Percentiles rank a stretch among this genome's conserved stretches.
Evolutionary conservation across 768 basidiomycete genomes (phyloP).

Genomic region (Tephrocybe sp.): DNA sequence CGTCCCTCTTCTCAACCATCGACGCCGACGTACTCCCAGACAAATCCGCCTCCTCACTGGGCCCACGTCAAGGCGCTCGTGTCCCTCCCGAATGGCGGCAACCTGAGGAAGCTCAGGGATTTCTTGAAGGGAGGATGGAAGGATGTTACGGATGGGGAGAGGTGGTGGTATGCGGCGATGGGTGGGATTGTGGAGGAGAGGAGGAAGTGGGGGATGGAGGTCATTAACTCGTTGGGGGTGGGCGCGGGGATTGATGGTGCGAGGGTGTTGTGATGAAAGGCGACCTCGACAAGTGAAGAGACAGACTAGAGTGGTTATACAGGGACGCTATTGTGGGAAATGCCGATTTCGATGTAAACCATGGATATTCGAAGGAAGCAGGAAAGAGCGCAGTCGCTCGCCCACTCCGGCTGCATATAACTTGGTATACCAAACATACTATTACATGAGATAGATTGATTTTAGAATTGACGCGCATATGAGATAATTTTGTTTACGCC

Average conservation of each 20-base stretch:
- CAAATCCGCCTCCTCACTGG: conserved; percentile 53
- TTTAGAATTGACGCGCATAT: no score
- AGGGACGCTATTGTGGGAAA: no score
- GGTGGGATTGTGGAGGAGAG: conserved; percentile 44
- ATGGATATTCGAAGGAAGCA: no score
- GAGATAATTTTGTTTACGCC: no score
- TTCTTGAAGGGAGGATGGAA: conserved; percentile 67
- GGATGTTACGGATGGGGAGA: conserved; percentile 51
- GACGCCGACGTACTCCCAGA: conserved; percentile 41
- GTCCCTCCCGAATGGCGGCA: conserved; percentile 34
- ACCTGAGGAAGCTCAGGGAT: conserved; percentile 37
- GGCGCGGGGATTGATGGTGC: conserved; percentile 36
- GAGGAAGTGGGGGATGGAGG: conserved; percentile 32
- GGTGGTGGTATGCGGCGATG: conserved; percentile 72
- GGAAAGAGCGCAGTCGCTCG: no score
- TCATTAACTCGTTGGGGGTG: conserved; percentile 33
- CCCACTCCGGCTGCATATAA: no score
- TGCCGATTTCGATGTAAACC: no score
- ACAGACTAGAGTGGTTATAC: no score
- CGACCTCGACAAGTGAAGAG: no score
- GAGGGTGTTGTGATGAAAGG: conserved; percentile 19
- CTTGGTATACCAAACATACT: no score
- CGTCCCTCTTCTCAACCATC: conserved; percentile 18
- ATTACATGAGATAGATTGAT: no score
- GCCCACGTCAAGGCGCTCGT: conserved; percentile 34